Percentiles rank a stretch among this genome's conserved stretches.
These are phyloP conservation scores for Stemphylium beticola DNA, from an alignment of 2,329 filamentous ascomycete species.

Conservation along the genomic window DNA sequence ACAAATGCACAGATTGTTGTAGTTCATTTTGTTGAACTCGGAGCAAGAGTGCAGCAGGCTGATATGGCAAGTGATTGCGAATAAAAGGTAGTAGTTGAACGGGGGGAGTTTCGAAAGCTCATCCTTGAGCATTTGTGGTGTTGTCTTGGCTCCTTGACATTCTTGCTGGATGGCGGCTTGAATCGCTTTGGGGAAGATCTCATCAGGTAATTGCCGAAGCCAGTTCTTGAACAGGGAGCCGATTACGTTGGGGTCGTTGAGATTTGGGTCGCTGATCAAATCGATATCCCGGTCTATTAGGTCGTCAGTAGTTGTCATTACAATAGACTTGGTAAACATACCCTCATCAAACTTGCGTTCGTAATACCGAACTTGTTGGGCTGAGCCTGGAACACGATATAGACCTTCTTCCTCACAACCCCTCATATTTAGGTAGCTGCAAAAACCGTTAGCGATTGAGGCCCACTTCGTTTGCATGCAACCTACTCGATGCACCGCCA, in stretches of 20 bases:
- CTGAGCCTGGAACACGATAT: constrained; percentile 90
- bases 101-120: constrained; percentile 93
- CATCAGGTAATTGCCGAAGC: constrained; percentile 92
- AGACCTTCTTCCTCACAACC: constrained; percentile 92
- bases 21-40: constrained; percentile 98
- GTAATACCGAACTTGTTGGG: constrained; percentile 90
- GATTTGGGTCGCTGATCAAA: constrained; percentile 82
- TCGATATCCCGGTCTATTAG: constrained; percentile 80
- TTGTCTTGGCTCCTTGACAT: constrained; percentile 77
- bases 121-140: constrained; percentile 85
- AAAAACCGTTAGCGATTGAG: constrained; percentile 18
- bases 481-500: constrained; percentile 89
- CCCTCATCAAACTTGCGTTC: constrained; percentile 88
- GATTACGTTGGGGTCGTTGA: constrained; percentile 96
- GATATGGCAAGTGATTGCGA: constrained; percentile 95
- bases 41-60: constrained; percentile 89
- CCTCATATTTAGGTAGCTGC: constrained; percentile 86
- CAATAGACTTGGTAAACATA: constrained; percentile 46
- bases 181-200: constrained; percentile 84
- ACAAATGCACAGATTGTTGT: constrained; percentile 92
- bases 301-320: constrained; percentile 15
- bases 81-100: constrained; percentile 97
- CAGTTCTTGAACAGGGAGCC: constrained; percentile 96
- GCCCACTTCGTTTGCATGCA: neutral
- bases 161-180: constrained; percentile 82